phyloP scores from a whole-genome alignment of 768 basidiomycete species.

The Amanita pseudoporphyria region DNA sequence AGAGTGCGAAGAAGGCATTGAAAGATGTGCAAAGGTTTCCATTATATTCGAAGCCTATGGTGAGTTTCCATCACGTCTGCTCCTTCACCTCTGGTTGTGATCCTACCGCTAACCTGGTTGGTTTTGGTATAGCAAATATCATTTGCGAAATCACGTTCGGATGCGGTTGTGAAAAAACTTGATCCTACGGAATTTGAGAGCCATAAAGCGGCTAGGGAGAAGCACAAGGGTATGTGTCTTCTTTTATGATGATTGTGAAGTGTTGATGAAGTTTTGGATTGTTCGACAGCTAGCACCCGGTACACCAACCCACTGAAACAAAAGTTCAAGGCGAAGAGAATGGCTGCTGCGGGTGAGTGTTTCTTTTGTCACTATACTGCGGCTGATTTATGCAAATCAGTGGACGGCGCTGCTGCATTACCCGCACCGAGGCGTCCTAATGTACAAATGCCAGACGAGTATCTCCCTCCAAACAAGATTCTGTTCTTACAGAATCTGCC shows the following conservation, averaged over 20 bases:
- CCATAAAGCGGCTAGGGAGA: constrained; percentile 65
- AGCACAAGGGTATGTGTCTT: constrained; percentile 69
- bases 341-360: constrained; percentile 67
- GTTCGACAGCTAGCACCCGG: constrained; percentile 62
- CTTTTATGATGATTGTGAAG: not conserved
- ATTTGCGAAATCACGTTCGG: constrained; percentile 82
- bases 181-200: constrained; percentile 55
- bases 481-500: constrained; percentile 97
- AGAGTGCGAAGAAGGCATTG: constrained; percentile 80
- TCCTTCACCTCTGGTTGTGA: not conserved
- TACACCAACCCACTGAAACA: constrained; percentile 86
- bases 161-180: constrained; percentile 76
- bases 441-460: constrained; percentile 99
- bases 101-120: not conserved
- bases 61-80: constrained; percentile 22
- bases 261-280: constrained; percentile 7
- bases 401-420: constrained; percentile 57
- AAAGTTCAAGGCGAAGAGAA: constrained; percentile 73
- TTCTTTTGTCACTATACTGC: not conserved
- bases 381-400: constrained; percentile 24
- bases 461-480: constrained; percentile 98
- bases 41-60: constrained; percentile 95
- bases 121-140: constrained; percentile 73
- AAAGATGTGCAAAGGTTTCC: constrained; percentile 94
- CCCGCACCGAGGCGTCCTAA: constrained; percentile 70